Evolutionary conservation across 2,329 filamentous ascomycete species (phyloP).

Genomic region (Penicillium corylophilum): DNA sequence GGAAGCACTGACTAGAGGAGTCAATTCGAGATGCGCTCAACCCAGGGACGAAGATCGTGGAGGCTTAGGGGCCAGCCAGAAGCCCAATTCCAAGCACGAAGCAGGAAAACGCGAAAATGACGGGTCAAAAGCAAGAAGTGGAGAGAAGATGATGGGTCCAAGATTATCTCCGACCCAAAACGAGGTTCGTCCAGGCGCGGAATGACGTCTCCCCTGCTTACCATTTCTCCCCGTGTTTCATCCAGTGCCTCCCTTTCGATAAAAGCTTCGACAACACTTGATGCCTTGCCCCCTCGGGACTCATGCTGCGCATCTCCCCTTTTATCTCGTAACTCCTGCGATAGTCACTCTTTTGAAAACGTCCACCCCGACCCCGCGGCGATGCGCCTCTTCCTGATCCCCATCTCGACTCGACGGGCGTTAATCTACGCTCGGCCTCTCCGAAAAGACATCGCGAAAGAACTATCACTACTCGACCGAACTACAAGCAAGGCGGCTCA

Average conservation of each 20-base stretch:
- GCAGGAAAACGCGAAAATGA: not conserved
- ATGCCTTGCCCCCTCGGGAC: not conserved
- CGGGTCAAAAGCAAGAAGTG: not conserved
- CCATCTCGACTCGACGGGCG: constrained; percentile 85
- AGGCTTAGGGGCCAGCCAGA: not conserved
- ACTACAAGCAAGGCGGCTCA: constrained; percentile 68
- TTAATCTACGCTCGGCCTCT: constrained; percentile 88
- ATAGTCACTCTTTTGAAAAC: constrained; percentile 1
- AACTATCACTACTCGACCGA: constrained; percentile 65
- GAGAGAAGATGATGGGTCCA: constrained; percentile 1
- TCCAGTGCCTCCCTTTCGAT: not conserved
- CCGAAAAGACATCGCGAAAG: constrained; percentile 54
- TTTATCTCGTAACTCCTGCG: constrained; percentile 5
- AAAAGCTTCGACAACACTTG: not conserved
- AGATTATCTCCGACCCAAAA: constrained; percentile 4
- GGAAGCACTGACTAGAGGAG: constrained; percentile 15
- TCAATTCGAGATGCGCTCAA: constrained; percentile 26
- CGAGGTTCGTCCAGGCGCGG: constrained; percentile 10
- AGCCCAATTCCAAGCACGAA: not conserved
- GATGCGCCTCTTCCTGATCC: constrained; percentile 93
- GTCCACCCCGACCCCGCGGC: constrained; percentile 21
- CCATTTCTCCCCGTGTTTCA: not conserved
- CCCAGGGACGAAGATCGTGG: not conserved
- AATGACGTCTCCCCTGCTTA: constrained; percentile 28
- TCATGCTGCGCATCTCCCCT: not conserved